phyloP scores from a whole-genome alignment of 2,329 filamentous ascomycete genomes.

The Aspergillus texensis region DNA sequence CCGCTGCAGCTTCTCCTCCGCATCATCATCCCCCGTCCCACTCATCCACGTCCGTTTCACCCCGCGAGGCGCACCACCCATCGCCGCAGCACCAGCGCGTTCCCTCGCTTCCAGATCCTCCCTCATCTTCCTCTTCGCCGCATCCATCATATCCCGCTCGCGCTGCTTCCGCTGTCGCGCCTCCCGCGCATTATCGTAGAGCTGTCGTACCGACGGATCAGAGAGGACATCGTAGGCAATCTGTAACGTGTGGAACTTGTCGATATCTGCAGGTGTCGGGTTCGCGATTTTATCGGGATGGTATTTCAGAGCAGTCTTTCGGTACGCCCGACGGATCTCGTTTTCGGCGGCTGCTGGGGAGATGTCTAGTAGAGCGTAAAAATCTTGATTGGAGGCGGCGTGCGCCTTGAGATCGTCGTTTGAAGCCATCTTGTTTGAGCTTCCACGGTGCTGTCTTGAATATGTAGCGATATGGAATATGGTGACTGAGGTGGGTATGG shows the following conservation, averaged over 20 bases:
- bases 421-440: constrained; percentile 32
- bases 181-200: constrained; percentile 77
- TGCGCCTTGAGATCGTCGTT: constrained; percentile 57
- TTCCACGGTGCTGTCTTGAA: background rate
- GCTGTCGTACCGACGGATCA: constrained; percentile 68
- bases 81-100: constrained; percentile 49
- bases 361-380: constrained; percentile 75
- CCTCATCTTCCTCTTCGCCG: constrained; percentile 73
- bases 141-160: constrained; percentile 73
- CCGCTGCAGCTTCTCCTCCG: constrained; percentile 53
- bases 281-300: constrained; percentile 89
- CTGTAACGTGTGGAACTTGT: constrained; percentile 82
- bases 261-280: constrained; percentile 66
- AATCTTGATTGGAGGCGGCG: constrained; percentile 67
- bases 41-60: constrained; percentile 59
- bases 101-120: constrained; percentile 85
- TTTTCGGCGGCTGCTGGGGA: constrained; percentile 65
- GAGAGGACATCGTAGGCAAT: constrained; percentile 84
- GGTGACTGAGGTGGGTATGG: background rate
- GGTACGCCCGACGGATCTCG: constrained; percentile 83
- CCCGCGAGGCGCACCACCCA: constrained; percentile 50
- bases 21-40: constrained; percentile 40
- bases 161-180: constrained; percentile 70
- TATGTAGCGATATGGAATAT: background rate
- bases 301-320: constrained; percentile 82